Conservation (phyloP, 768 basidiomycete genomes). For the Boletus subparvulus region DNA sequence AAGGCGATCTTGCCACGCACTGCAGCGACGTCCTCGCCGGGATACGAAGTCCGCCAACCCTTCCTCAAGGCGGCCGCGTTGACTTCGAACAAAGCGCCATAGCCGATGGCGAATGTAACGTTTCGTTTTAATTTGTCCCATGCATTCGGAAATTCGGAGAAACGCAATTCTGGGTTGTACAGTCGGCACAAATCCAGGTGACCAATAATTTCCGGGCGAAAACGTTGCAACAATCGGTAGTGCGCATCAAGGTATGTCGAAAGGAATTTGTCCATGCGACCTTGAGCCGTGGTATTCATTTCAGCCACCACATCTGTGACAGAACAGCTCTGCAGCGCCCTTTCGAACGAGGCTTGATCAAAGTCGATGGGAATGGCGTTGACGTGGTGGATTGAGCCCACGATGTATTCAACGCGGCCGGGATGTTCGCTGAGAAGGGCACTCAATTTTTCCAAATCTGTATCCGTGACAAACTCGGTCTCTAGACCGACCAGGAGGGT, state of each 20-base stretch:
- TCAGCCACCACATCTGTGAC: conserved; percentile 31
- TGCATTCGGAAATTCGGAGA: conserved; percentile 57
- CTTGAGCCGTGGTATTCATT: conserved; percentile 21
- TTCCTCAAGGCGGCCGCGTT: conserved; percentile 94
- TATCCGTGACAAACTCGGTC: conserved; percentile 79
- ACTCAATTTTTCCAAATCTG: conserved; percentile 62
- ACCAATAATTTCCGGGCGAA: conserved; percentile 86
- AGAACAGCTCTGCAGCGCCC: conserved; percentile 49
- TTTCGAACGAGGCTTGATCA: conserved; percentile 67
- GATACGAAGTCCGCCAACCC: conserved; percentile 84
- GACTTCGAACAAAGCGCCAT: conserved; percentile 91
- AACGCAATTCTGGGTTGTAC: conserved; percentile 62
- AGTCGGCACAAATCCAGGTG: conserved; percentile 93
- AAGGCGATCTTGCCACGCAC: conserved; percentile 43
- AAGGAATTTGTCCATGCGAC: conserved; percentile 48
- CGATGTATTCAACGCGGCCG: conserved; percentile 75
- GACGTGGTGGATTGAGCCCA: conserved; percentile 94
- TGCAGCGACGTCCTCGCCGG: conserved; percentile 72
- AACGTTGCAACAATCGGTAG: conserved; percentile 61
- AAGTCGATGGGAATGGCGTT: conserved; percentile 90
- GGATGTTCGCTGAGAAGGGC: conserved; percentile 48
- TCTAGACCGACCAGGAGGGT: conserved; percentile 85
- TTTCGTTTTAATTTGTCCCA: conserved; percentile 74
- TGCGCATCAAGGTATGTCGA: conserved; percentile 85
- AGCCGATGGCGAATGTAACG: conserved; percentile 63